phyloP scores from a whole-genome alignment of 768 basidiomycete species.

The Leccinum ochraceum region DNA sequence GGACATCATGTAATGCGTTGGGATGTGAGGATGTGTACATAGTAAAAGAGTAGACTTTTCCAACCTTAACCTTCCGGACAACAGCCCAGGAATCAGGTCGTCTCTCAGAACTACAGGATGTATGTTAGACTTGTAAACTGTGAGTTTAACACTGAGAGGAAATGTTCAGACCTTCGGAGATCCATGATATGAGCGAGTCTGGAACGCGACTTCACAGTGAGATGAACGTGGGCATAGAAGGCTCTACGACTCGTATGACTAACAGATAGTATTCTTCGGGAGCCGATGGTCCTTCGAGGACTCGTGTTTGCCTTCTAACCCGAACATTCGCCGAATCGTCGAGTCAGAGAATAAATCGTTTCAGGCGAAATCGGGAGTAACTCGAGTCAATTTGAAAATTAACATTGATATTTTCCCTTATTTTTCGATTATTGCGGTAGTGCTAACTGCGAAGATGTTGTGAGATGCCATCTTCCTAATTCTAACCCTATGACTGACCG shows the following conservation, averaged over 20 bases:
- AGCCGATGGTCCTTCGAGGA: neutral
- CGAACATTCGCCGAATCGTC: neutral
- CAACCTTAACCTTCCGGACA: neutral
- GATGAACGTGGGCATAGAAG: neutral
- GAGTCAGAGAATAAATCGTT: neutral
- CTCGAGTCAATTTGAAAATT: neutral
- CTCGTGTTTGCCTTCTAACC: slow-evolving; percentile 2
- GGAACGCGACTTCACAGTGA: neutral
- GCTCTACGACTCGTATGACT: neutral
- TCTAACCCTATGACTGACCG: neutral
- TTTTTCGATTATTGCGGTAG: neutral
- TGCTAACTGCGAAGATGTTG: neutral
- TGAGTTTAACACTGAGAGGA: neutral
- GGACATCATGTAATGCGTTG: neutral
- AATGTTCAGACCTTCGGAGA: neutral
- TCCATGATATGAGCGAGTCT: neutral
- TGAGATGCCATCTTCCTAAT: neutral
- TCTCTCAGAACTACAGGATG: neutral
- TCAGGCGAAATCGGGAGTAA: neutral
- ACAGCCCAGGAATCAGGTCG: neutral
- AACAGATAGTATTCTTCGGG: neutral
- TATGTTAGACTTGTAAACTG: neutral
- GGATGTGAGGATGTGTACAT: neutral
- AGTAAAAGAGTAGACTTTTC: neutral
- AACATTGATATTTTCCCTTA: neutral